phyloP scores from a whole-genome alignment of 2,329 filamentous ascomycete genomes.

The Curvularia eragrostidis region DNA sequence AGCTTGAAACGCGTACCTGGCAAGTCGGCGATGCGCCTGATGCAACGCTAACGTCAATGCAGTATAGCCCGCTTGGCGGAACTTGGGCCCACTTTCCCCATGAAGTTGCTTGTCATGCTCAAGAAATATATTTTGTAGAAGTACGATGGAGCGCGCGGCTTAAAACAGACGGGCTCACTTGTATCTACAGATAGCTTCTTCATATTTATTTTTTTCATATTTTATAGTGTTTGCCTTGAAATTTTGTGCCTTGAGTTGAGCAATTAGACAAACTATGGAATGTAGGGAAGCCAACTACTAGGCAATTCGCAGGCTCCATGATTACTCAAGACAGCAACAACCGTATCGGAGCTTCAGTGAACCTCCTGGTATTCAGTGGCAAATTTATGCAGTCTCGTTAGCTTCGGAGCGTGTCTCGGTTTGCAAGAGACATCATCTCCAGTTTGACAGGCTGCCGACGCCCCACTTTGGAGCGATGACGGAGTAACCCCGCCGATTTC shows the following conservation, averaged over 20 bases:
- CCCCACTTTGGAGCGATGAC: conserved; percentile 43
- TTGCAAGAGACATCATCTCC: conserved; percentile 4
- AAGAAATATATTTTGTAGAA: background rate
- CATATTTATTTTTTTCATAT: no score
- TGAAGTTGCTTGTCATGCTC: conserved; percentile 13
- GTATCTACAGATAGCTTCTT: background rate
- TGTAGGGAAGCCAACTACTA: background rate
- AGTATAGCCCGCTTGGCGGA: conserved; percentile 10
- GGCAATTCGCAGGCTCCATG: background rate
- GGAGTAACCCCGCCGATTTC: conserved; percentile 38
- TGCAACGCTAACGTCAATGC: conserved; percentile 4
- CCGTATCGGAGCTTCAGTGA: background rate
- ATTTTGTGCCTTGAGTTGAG: background rate
- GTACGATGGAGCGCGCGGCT: background rate
- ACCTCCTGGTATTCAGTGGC: background rate
- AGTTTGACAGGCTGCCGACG: conserved; percentile 5
- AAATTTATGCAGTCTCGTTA: background rate
- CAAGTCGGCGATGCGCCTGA: conserved; percentile 14
- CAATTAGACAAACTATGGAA: background rate
- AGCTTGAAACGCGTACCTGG: conserved; percentile 30
- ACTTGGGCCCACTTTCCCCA: conserved; percentile 25
- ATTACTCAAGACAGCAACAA: background rate
- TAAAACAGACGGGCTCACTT: background rate
- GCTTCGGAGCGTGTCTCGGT: conserved; percentile 5
- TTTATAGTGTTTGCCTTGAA: no score